A percentile compares a stretch with the other conserved stretches of the same genome.
Evolutionary conservation across 2,329 filamentous ascomycete genomes (phyloP).

Genomic region (Phialophora chinensis): DNA sequence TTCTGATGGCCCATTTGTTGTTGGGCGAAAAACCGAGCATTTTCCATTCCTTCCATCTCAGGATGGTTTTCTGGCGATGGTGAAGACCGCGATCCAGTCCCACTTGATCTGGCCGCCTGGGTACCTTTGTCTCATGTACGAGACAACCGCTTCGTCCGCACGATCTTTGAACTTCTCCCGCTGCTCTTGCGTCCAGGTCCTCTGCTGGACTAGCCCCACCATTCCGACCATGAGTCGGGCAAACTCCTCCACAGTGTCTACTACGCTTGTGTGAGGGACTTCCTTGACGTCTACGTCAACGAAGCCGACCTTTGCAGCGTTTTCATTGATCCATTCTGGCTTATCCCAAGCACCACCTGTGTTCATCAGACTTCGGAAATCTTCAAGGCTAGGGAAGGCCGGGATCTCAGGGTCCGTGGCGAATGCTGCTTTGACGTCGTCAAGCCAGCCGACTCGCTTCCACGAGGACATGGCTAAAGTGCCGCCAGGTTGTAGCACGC

Average conservation of each 20-base stretch:
- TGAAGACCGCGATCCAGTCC: constrained; percentile 42
- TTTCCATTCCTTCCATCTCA: background rate
- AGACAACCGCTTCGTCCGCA: constrained; percentile 21
- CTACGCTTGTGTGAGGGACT: constrained; percentile 12
- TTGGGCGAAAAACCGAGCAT: background rate
- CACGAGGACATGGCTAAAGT: constrained; percentile 46
- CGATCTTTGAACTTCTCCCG: constrained; percentile 20
- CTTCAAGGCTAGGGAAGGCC: constrained; percentile 38
- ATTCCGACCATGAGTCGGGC: constrained; percentile 18
- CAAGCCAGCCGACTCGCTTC: constrained; percentile 45
- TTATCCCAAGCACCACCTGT: constrained; percentile 21
- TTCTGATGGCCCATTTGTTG: no score
- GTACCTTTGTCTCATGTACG: constrained; percentile 31
- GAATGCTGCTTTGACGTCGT: constrained; percentile 40
- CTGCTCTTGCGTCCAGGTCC: constrained; percentile 28
- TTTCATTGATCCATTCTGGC: constrained; percentile 16
- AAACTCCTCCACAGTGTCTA: constrained; percentile 16
- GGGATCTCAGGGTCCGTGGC: constrained; percentile 41
- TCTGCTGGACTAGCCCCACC: constrained; percentile 19
- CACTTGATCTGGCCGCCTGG: constrained; percentile 27
- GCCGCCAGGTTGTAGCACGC: constrained; percentile 47
- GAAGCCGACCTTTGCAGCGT: constrained; percentile 15
- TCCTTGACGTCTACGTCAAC: constrained; percentile 23
- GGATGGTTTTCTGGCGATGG: constrained; percentile 42
- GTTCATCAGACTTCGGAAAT: constrained; percentile 25